Evolutionary conservation across 2,329 filamentous ascomycete genomes (phyloP), one percentile per base, ranked within the genome.

Genomic region (Hypoxylon sp.): DNA sequence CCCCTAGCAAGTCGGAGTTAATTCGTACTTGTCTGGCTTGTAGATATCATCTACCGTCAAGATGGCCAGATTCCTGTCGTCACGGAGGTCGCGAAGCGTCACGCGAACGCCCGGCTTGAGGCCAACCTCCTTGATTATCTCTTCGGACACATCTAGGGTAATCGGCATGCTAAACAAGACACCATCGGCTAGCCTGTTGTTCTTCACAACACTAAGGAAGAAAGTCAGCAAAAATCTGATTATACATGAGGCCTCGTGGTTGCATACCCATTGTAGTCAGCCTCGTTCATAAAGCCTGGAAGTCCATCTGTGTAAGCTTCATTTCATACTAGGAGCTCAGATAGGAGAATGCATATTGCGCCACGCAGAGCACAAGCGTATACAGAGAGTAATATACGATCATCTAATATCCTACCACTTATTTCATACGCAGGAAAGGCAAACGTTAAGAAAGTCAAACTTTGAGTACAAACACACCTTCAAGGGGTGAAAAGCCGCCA

Each of bases 161-260:
- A 99, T 98, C 76, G 96, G 96, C 83, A 99, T 99, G 81, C 89
- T 92, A 84, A 98, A 98, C 75, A 99, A 91, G 78, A 90, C 90
- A 79, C 96, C 96, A 82, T 93, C 90, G 63, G 89, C 89, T 63
- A 99, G 91, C 74, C 96, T 92, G 84, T 92, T 90, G 74, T 95
- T 88, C 80, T 91, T 90, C 72, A 97, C 94, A 70, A 99, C 96
- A 70, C 94, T 96, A 77, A 34, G 53, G 39, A 63, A 50, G 16
- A 41, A 12, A 23, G 30, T 70, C 29, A 70, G 57, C 19, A 39
- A 27, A 11, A 39, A 25, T 12, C 4, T 46, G n/a, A 21, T 45
- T 14, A 41, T 19, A 11, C 23, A 43, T 11, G 27, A 43, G 21
- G 25, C 32, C 41, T 1, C 29, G 45, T 29, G 25, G 39, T 50